phyloP scores from a whole-genome alignment of 2,329 filamentous ascomycete genomes.

The Aspergillus niger region DNA sequence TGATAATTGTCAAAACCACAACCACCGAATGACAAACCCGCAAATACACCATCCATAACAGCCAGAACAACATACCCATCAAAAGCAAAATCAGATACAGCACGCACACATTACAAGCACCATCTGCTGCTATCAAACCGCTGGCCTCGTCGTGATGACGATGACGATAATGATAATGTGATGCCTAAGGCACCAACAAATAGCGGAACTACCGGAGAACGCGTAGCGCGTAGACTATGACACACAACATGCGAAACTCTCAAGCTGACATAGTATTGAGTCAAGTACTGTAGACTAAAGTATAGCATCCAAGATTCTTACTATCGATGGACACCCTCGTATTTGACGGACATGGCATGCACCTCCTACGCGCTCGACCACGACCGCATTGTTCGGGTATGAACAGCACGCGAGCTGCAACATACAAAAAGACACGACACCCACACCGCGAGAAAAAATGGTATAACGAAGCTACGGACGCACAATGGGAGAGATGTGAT shows the following conservation, averaged over 20 bases:
- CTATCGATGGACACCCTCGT: background rate
- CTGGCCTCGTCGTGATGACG: too few relatives aligned
- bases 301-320: background rate
- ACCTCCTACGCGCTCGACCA: background rate
- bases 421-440: too few relatives aligned
- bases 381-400: background rate
- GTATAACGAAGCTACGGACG: background rate
- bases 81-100: too few relatives aligned
- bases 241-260: background rate
- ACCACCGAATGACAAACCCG: background rate
- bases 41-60: too few relatives aligned
- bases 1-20: background rate
- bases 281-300: too few relatives aligned
- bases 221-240: background rate
- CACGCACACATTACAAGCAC: too few relatives aligned
- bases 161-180: too few relatives aligned
- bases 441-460: background rate
- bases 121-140: too few relatives aligned
- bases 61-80: too few relatives aligned
- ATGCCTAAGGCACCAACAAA: background rate
- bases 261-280: too few relatives aligned
- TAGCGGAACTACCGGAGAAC: background rate
- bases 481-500: background rate
- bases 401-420: too few relatives aligned
- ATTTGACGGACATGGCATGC: background rate